Evolutionary conservation across 2,329 filamentous ascomycete genomes (phyloP).

Genomic region (Arthrobotrys megalospora): DNA sequence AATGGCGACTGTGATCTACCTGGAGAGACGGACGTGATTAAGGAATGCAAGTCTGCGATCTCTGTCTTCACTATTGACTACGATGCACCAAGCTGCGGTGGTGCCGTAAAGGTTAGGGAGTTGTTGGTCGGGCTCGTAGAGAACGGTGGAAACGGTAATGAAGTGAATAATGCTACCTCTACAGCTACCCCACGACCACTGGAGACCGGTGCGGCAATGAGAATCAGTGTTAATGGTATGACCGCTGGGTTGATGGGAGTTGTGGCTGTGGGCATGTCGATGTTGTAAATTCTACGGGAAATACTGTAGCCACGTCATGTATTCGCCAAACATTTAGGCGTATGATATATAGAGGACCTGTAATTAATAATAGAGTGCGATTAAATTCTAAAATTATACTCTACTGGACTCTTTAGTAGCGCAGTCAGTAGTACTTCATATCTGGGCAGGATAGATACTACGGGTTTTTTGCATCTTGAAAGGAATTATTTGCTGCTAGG

Average conservation of each 20-base stretch:
- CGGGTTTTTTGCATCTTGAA: no score
- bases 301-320: no score
- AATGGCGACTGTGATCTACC: slow-evolving; percentile 72
- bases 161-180: background rate
- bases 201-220: slow-evolving; percentile 35
- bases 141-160: background rate
- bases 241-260: slow-evolving; percentile 6
- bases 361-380: no score
- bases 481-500: no score
- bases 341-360: no score
- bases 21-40: slow-evolving; percentile 71
- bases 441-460: no score
- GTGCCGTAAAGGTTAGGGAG: slow-evolving; percentile 30
- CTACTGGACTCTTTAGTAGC: no score
- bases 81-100: slow-evolving; percentile 68
- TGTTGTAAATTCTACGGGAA: no score
- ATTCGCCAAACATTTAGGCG: no score
- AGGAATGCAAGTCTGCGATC: slow-evolving; percentile 68
- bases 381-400: no score
- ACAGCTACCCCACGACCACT: background rate
- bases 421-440: no score
- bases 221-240: slow-evolving; percentile 17
- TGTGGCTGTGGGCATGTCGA: slow-evolving; percentile 31
- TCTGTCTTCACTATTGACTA: slow-evolving; percentile 72
- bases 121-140: slow-evolving; percentile 49